Conservation (phyloP, 1,284 basidiomycete species). For the Agroathelia rolfsii region DNA sequence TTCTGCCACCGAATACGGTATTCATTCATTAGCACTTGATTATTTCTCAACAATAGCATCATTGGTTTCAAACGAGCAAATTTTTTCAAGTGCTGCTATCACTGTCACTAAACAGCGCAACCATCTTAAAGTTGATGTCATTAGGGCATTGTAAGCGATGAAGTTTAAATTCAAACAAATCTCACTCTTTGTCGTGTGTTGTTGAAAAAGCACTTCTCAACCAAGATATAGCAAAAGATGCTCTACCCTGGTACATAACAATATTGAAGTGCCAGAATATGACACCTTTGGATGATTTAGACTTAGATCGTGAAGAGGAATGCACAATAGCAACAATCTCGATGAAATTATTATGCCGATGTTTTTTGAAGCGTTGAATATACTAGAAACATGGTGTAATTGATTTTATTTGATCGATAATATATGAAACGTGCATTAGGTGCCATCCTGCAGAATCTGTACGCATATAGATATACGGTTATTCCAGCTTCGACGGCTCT, state of each 20-base stretch:
- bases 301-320: background rate
- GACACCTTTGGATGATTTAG: background rate
- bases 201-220: slow-evolving; percentile 3
- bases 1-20: slow-evolving; percentile 23
- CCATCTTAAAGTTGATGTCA: slow-evolving; percentile 25
- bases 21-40: slow-evolving; percentile 23
- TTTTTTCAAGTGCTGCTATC: slow-evolving; percentile 25
- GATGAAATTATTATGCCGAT: background rate
- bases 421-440: too few species aligned
- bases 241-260: too few species aligned
- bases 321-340: background rate
- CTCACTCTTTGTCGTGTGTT: slow-evolving; percentile 5
- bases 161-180: slow-evolving; percentile 1
- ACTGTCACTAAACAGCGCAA: slow-evolving; percentile 28
- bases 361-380: too few species aligned
- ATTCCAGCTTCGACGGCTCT: too few species aligned
- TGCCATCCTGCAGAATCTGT: background rate
- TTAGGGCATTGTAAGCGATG: slow-evolving; percentile 14
- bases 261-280: too few species aligned
- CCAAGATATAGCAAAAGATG: slow-evolving; percentile 1
- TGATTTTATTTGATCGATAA: background rate
- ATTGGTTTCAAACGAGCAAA: slow-evolving; percentile 25
- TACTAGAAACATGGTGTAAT: background rate
- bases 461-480: background rate
- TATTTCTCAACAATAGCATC: slow-evolving; percentile 29